A percentile compares a stretch with the other conserved stretches of the same genome.
Evolutionary conservation across 106 monocot genomes (phyloP).

Genomic region (Vanilla planifolia): DNA sequence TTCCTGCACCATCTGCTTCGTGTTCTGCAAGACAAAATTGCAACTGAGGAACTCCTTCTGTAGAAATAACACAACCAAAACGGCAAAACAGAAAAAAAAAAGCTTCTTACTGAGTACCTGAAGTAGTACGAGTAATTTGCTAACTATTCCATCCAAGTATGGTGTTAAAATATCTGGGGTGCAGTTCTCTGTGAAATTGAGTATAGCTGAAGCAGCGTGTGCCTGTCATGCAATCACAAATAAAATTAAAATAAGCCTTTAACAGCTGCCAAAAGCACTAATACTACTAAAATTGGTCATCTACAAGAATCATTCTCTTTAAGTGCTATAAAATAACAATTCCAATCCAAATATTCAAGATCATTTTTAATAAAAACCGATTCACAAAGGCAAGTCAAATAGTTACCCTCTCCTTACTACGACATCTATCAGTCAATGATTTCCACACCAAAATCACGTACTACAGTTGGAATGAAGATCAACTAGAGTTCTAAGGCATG

Average conservation of each 20-base stretch:
- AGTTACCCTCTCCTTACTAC: too few species aligned
- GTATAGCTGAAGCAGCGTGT: slow-evolving; percentile 93
- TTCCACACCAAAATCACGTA: too few species aligned
- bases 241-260: slow-evolving; percentile 4
- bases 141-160: slow-evolving; percentile 87
- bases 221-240: slow-evolving; percentile 38
- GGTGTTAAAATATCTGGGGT: slow-evolving; percentile 90
- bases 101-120: slow-evolving; percentile 36
- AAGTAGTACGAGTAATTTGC: slow-evolving; percentile 83
- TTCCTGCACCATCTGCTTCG: slow-evolving; percentile 96
- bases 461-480: too few species aligned
- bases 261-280: too few species aligned
- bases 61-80: neutral
- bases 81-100: neutral
- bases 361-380: too few species aligned
- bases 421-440: too few species aligned
- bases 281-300: too few species aligned
- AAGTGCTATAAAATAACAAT: too few species aligned
- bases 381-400: too few species aligned
- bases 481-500: too few species aligned
- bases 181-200: slow-evolving; percentile 94
- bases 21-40: slow-evolving; percentile 40
- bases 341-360: too few species aligned
- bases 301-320: too few species aligned
- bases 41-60: neutral